Evolutionary conservation across 441 rosid genomes (phyloP).

Genomic region (Gossypium davidsonii): DNA sequence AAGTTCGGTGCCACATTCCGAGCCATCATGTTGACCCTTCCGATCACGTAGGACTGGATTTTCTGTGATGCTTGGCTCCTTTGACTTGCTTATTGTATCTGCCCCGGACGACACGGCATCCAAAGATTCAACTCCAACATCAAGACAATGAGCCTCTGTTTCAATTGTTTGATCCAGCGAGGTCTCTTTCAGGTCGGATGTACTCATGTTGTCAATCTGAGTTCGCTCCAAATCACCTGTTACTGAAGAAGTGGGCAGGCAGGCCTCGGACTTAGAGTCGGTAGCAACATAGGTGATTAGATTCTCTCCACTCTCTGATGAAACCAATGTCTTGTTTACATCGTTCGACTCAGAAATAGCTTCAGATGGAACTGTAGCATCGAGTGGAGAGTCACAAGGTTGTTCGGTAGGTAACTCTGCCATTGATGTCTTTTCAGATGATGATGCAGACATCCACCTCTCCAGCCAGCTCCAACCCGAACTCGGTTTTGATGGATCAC

Average conservation of each 20-base stretch:
- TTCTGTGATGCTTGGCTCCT: slow-evolving; percentile 26
- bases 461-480: slow-evolving; percentile 93
- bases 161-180: slow-evolving; percentile 26
- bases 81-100: slow-evolving; percentile 2
- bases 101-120: slow-evolving; percentile 15
- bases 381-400: slow-evolving; percentile 21
- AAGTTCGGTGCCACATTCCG: slow-evolving; percentile 89
- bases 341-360: slow-evolving; percentile 24
- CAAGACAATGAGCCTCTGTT: slow-evolving; percentile 28
- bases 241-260: slow-evolving; percentile 19
- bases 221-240: slow-evolving; percentile 28
- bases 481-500: slow-evolving; percentile 68
- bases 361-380: slow-evolving; percentile 27
- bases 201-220: slow-evolving; percentile 26
- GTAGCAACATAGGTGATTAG: slow-evolving; percentile 31
- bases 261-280: slow-evolving; percentile 27
- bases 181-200: slow-evolving; percentile 35
- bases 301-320: slow-evolving; percentile 38
- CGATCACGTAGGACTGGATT: slow-evolving; percentile 13
- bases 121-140: slow-evolving; percentile 29
- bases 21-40: slow-evolving; percentile 44
- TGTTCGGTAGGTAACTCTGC: slow-evolving; percentile 29
- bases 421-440: slow-evolving; percentile 39
- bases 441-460: slow-evolving; percentile 77
- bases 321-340: slow-evolving; percentile 22